Percentiles rank a stretch among this genome's conserved stretches.
Evolutionary conservation across 345 rosid genomes (phyloP).

Genomic region (Sisymbrium altissimum): DNA sequence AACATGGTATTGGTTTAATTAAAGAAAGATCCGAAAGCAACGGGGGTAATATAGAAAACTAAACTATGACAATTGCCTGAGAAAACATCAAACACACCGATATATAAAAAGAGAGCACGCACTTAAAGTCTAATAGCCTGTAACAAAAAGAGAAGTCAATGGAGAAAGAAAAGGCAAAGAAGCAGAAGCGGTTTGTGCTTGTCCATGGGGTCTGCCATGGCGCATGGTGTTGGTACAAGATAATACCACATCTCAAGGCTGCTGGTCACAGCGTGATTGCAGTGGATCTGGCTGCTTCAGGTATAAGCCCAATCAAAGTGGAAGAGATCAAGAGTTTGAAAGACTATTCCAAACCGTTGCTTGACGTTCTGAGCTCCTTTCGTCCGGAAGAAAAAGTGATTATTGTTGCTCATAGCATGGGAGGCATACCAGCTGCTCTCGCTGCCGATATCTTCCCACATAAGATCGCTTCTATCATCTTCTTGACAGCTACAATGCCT

Average conservation of each 20-base stretch:
- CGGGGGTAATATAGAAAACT: too few species aligned
- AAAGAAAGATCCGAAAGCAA: too few species aligned
- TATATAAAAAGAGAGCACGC: background rate
- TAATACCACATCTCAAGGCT: constrained; percentile 25
- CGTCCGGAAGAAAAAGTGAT: constrained; percentile 28
- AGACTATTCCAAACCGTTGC: constrained; percentile 31
- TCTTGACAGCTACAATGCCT: constrained; percentile 39
- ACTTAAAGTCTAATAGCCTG: background rate
- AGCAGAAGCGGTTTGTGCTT: constrained; percentile 28
- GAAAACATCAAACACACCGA: too few species aligned
- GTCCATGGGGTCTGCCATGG: constrained; percentile 40
- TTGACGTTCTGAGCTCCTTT: constrained; percentile 16
- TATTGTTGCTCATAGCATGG: constrained; percentile 45
- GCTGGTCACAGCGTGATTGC: constrained; percentile 32
- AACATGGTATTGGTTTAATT: too few species aligned
- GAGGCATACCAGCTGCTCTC: constrained; percentile 34
- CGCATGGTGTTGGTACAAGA: constrained; percentile 48
- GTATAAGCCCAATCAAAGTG: constrained; percentile 29
- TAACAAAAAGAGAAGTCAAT: background rate
- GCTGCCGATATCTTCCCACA: constrained; percentile 29
- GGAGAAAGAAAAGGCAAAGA: background rate
- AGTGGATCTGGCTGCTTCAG: constrained; percentile 35
- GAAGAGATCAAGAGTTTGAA: constrained; percentile 15
- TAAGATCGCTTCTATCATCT: constrained; percentile 34
- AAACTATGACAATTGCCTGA: too few species aligned